phyloP scores from a whole-genome alignment of 75 land plant species.

The Pinus albicaulis region DNA sequence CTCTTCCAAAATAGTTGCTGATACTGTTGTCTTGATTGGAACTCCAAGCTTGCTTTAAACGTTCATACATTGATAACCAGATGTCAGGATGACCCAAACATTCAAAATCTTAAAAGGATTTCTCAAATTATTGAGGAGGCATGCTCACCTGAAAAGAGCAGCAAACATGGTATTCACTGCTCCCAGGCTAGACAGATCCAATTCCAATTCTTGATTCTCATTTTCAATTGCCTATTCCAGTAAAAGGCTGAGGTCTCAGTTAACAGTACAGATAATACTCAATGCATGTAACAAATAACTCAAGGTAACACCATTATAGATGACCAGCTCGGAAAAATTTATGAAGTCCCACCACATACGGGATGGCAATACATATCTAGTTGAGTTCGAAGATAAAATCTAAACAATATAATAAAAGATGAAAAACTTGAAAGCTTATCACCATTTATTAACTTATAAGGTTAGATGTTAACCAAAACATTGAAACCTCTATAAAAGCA shows the following conservation, averaged over 20 bases:
- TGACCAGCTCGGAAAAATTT: background rate
- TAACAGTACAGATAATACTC: background rate
- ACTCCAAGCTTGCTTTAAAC: slow-evolving; percentile 68
- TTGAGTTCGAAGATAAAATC: background rate
- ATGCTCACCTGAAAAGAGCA: slow-evolving; percentile 77
- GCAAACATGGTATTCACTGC: slow-evolving; percentile 90
- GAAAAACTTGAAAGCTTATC: background rate
- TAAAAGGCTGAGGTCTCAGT: slow-evolving; percentile 5
- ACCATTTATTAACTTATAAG: background rate
- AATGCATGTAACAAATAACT: background rate
- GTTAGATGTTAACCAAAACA: background rate
- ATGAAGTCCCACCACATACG: background rate
- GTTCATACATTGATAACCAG: background rate
- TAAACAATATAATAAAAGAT: background rate
- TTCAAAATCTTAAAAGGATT: background rate
- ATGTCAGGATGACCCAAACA: background rate
- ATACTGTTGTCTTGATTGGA: slow-evolving; percentile 82
- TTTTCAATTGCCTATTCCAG: slow-evolving; percentile 66
- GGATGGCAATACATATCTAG: background rate
- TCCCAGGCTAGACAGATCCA: slow-evolving; percentile 84
- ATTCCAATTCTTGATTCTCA: slow-evolving; percentile 76
- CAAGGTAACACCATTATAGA: background rate
- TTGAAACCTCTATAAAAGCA: background rate
- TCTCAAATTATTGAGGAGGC: background rate
- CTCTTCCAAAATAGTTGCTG: slow-evolving; percentile 81